Conservation (phyloP, 1,284 basidiomycete genomes). For the Fomitopsis betulina region DNA sequence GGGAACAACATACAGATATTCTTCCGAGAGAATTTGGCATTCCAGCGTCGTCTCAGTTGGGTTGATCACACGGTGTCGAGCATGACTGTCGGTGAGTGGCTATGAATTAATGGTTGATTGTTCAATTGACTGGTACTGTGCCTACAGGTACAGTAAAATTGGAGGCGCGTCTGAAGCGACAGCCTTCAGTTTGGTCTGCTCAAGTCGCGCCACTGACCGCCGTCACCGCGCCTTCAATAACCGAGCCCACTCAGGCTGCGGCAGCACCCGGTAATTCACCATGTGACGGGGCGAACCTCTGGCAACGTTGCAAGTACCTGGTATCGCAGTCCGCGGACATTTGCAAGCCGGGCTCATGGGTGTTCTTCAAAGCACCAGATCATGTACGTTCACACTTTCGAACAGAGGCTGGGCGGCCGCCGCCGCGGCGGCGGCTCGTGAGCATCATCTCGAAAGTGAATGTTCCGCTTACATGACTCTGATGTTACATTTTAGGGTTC, state of each 20-base stretch:
- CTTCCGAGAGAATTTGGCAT: not conserved
- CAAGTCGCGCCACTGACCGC: too few species aligned
- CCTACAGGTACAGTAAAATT: not conserved
- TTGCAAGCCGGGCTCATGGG: not conserved
- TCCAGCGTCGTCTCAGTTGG: not conserved
- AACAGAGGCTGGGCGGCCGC: too few species aligned
- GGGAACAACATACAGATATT: conserved; percentile 6
- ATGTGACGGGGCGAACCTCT: not conserved
- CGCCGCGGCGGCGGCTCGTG: too few species aligned
- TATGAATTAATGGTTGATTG: not conserved
- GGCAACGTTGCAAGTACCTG: not conserved
- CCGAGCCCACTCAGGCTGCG: too few species aligned
- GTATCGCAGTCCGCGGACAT: not conserved
- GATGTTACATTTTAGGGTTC: too few species aligned
- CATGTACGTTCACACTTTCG: too few species aligned
- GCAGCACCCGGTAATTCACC: too few species aligned
- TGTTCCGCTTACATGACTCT: too few species aligned
- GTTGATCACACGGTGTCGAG: not conserved
- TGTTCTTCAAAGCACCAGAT: not conserved
- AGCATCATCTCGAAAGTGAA: too few species aligned
- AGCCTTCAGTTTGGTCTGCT: too few species aligned
- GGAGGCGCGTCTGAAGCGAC: not conserved
- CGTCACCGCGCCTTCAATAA: too few species aligned
- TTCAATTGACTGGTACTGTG: not conserved
- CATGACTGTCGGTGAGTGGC: not conserved